Percentiles rank a stretch among this genome's conserved stretches.
Conservation (phyloP, 768 basidiomycete species). For the Podaxis sp. region DNA sequence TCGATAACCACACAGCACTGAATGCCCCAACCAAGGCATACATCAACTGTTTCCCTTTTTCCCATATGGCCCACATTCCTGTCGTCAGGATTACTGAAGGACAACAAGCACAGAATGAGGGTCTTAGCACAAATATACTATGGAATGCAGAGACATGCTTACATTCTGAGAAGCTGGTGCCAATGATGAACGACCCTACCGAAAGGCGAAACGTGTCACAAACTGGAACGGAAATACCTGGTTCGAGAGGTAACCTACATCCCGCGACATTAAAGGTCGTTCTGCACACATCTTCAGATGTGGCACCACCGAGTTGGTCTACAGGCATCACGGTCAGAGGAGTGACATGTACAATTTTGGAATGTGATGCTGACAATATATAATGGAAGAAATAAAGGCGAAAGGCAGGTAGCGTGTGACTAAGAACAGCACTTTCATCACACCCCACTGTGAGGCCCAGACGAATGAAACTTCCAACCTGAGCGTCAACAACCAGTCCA, state of each 20-base stretch:
- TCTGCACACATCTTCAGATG: not conserved
- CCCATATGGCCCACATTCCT: not conserved
- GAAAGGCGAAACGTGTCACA: not conserved
- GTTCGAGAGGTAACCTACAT: not conserved
- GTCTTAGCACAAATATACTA: not conserved
- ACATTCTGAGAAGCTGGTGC: not conserved
- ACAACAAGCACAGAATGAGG: not conserved
- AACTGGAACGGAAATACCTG: not conserved
- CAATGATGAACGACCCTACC: not conserved
- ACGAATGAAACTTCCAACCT: not conserved
- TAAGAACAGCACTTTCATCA: conserved; percentile 2
- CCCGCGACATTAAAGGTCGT: not conserved
- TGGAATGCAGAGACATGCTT: not conserved
- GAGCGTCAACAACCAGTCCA: conserved; percentile 1
- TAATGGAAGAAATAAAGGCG: not conserved
- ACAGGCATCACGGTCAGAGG: not conserved
- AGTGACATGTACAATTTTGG: not conserved
- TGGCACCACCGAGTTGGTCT: not conserved
- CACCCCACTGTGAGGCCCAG: not conserved
- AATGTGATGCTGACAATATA: not conserved
- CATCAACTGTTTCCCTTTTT: not conserved
- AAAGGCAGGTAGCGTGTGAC: conserved; percentile 9
- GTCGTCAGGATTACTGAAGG: not conserved
- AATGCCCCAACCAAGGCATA: not conserved
- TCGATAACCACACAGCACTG: not conserved